Evolutionary conservation across 208 protist species (phyloP).

Genomic region (Wallacemonas sp.): DNA sequence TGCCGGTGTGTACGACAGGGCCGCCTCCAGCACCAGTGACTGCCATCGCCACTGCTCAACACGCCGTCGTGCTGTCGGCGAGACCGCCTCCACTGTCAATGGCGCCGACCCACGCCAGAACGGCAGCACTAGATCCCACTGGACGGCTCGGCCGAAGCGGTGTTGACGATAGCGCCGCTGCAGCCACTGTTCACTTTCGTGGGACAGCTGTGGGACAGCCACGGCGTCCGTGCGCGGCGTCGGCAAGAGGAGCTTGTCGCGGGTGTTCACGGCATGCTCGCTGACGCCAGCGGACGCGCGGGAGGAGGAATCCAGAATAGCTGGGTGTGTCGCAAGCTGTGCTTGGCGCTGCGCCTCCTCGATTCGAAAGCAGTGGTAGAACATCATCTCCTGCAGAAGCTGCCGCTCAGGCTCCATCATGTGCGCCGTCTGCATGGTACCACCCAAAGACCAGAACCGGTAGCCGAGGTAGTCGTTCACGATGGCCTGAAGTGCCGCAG

Average conservation of each 20-base stretch:
- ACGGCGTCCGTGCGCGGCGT: neutral
- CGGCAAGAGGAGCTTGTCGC: neutral
- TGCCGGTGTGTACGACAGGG: neutral
- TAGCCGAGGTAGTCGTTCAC: neutral
- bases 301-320: no score
- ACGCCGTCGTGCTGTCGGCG: slow-evolving; percentile 24
- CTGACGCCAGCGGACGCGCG: no score
- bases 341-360: slow-evolving; percentile 5
- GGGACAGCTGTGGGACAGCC: neutral
- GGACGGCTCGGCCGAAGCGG: slow-evolving; percentile 5
- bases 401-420: slow-evolving; percentile 1
- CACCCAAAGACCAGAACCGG: neutral
- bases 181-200: neutral
- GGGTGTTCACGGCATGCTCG: no score
- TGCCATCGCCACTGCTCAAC: slow-evolving; percentile 31
- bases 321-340: neutral
- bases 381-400: slow-evolving; percentile 7
- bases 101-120: slow-evolving; percentile 17
- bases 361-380: neutral
- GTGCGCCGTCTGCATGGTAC: neutral
- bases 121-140: slow-evolving; percentile 21
- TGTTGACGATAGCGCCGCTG: neutral
- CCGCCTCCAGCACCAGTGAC: slow-evolving; percentile 8
- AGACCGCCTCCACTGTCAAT: slow-evolving; percentile 17
- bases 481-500: neutral